phyloP scores from a whole-genome alignment of 257 asterid genomes.

The Solanum sitiens region DNA sequence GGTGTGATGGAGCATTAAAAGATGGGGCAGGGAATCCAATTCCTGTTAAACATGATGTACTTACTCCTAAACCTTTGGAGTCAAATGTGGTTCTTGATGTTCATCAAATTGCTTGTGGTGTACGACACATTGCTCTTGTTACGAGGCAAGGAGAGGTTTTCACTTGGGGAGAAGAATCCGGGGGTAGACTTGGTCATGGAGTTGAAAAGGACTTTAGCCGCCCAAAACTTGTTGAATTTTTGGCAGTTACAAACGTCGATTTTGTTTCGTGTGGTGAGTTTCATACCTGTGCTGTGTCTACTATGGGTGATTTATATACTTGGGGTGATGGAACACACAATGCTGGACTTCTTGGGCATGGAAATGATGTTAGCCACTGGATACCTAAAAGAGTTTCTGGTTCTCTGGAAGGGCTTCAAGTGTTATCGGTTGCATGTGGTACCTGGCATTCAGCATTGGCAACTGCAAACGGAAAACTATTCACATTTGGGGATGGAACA shows the following conservation, averaged over 20 bases:
- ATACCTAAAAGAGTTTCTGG: conserved; percentile 75
- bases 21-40: conserved; percentile 51
- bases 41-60: conserved; percentile 48
- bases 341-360: conserved; percentile 90
- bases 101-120: conserved; percentile 83
- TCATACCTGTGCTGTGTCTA: conserved; percentile 73
- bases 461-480: conserved; percentile 57
- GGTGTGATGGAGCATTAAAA: conserved; percentile 55
- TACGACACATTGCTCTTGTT: conserved; percentile 75
- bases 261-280: conserved; percentile 78
- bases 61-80: conserved; percentile 67
- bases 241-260: conserved; percentile 67
- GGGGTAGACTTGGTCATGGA: conserved; percentile 93
- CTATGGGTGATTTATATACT: conserved; percentile 77
- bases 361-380: conserved; percentile 88
- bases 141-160: conserved; percentile 90
- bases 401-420: conserved; percentile 74
- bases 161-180: conserved; percentile 94
- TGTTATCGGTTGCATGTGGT: conserved; percentile 76
- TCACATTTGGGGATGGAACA: conserved; percentile 85
- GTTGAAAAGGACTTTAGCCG: conserved; percentile 57
- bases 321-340: conserved; percentile 95
- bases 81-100: conserved; percentile 81
- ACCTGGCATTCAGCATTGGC: conserved; percentile 90
- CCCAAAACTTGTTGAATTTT: conserved; percentile 62